A percentile compares a stretch with the other conserved stretches of the same genome.
These are phyloP conservation scores for Emergomyces africanus DNA, from an alignment of 2,329 filamentous ascomycete species.

Conservation along the genomic window DNA sequence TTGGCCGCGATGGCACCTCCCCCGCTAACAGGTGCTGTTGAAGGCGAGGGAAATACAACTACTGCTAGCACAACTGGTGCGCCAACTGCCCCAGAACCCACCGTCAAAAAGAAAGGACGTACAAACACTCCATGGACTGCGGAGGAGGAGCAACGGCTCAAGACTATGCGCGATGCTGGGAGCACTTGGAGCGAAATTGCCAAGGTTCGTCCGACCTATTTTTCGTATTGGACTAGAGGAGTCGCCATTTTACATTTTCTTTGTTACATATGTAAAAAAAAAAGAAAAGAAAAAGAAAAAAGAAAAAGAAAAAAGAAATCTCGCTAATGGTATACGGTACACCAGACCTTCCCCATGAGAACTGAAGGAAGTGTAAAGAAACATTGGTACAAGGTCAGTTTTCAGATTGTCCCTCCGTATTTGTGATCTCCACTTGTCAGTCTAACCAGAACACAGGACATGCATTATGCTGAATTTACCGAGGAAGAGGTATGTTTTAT, in stretches of 20 bases:
- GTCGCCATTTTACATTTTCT: not conserved
- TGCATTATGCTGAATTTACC: conserved; percentile 98
- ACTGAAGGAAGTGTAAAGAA: conserved; percentile 99
- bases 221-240: not conserved
- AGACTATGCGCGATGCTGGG: conserved; percentile 85
- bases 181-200: conserved; percentile 98
- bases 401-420: conserved; percentile 7
- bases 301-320: not conserved
- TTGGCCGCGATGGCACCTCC: conserved; percentile 26
- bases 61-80: conserved; percentile 13
- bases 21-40: conserved; percentile 16
- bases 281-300: too few species aligned
- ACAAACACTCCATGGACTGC: conserved; percentile 99
- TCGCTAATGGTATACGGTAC: not conserved
- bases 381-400: conserved; percentile 89
- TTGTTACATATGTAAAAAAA: not conserved
- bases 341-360: conserved; percentile 73
- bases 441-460: conserved; percentile 50
- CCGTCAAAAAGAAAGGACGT: conserved; percentile 64
- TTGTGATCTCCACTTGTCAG: not conserved
- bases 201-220: conserved; percentile 49
- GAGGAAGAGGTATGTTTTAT: conserved; percentile 67
- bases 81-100: conserved; percentile 40
- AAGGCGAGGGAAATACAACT: conserved; percentile 19
- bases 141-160: conserved; percentile 80